Conservation (phyloP, 2,329 filamentous ascomycete genomes). For the Pestalotiopsis fici region DNA sequence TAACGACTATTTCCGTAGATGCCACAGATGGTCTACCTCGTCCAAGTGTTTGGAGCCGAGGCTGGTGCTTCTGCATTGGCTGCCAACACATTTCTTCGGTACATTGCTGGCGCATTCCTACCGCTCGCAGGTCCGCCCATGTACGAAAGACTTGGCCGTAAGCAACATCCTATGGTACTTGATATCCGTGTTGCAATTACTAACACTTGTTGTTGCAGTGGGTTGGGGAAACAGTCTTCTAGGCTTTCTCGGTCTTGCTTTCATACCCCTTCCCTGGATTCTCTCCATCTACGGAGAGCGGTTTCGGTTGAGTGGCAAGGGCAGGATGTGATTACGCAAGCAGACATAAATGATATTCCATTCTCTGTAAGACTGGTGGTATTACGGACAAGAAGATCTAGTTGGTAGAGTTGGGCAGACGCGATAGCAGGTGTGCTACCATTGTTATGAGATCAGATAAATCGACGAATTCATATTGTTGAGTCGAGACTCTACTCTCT, state of each 20-base stretch:
- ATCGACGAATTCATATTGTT: too few relatives aligned
- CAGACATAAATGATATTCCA: too few relatives aligned
- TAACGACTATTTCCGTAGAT: slow-evolving; percentile 13
- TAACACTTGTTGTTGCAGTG: slow-evolving; percentile 19
- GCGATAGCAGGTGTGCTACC: too few relatives aligned
- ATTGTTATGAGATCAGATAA: too few relatives aligned
- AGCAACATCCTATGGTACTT: too few relatives aligned
- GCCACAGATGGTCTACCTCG: slow-evolving; percentile 27
- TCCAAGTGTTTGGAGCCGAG: slow-evolving; percentile 25
- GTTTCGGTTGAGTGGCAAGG: background rate
- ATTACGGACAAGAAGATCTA: too few relatives aligned
- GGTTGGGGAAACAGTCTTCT: slow-evolving; percentile 28
- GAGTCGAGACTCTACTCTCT: too few relatives aligned
- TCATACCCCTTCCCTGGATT: background rate
- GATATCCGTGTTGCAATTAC: too few relatives aligned
- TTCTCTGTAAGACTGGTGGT: too few relatives aligned
- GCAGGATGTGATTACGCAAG: background rate
- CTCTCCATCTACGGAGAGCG: background rate
- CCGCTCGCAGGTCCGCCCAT: slow-evolving; percentile 51
- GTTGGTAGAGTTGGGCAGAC: background rate
- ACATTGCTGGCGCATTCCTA: slow-evolving; percentile 50
- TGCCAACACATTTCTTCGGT: slow-evolving; percentile 58
- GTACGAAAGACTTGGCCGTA: slow-evolving; percentile 45
- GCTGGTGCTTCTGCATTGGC: slow-evolving; percentile 44
- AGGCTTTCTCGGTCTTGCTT: background rate